These are phyloP conservation scores for Linum usitatissimum DNA, from an alignment of 345 rosid species.

Conservation along the genomic window DNA sequence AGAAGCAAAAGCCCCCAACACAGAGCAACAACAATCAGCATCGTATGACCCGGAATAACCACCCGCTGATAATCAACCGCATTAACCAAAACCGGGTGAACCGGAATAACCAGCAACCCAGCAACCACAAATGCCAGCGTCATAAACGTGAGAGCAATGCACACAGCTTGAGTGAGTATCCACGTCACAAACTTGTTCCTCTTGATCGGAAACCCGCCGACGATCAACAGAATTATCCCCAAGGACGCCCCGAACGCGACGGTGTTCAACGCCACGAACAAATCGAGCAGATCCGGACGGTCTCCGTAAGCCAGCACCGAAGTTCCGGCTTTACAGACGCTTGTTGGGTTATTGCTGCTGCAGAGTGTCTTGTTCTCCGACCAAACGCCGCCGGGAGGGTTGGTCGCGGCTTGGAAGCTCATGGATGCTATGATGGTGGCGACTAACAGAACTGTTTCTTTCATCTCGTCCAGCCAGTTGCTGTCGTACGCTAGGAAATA, in stretches of 20 bases:
- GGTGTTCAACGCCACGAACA: not conserved
- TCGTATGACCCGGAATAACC: too few species aligned
- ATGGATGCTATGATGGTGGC: not conserved
- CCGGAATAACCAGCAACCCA: not conserved
- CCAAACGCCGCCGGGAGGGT: not conserved
- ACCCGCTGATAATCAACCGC: too few species aligned
- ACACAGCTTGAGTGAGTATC: not conserved
- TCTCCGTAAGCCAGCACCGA: not conserved
- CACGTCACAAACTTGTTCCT: not conserved
- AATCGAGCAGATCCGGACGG: too few species aligned
- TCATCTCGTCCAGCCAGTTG: not conserved
- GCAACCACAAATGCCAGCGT: not conserved
- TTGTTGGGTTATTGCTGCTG: not conserved
- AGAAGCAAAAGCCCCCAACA: not conserved
- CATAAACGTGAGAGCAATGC: not conserved
- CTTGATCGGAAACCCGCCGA: not conserved
- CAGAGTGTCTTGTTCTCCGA: not conserved
- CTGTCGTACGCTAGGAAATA: not conserved
- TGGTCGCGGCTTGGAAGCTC: not conserved
- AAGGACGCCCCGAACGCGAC: not conserved
- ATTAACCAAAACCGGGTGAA: too few species aligned
- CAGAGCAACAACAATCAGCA: too few species aligned
- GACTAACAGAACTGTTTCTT: not conserved
- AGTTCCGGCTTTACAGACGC: not conserved
- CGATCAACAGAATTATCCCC: not conserved